phyloP scores from a whole-genome alignment of 352 stramenopile species.

The Globisporangium canariense region DNA sequence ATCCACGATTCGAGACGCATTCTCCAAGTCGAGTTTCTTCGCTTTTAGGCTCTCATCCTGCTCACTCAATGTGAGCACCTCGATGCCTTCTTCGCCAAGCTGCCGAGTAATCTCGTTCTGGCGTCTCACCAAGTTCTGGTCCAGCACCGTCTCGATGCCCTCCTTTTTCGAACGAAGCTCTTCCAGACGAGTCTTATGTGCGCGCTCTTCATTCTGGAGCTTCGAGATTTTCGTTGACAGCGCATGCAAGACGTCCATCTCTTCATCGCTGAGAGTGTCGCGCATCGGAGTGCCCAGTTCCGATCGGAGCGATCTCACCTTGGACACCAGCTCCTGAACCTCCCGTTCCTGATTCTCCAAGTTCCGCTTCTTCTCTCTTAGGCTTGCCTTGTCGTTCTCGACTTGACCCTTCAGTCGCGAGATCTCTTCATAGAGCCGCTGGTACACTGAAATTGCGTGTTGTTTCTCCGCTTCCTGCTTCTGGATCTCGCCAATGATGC shows the following conservation, averaged over 20 bases:
- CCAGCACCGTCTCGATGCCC: conserved; percentile 86
- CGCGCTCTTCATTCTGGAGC: conserved; percentile 86
- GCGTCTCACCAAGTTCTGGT: conserved; percentile 91
- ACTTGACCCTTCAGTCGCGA: conserved; percentile 76
- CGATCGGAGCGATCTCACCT: conserved; percentile 40
- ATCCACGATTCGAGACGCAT: conserved; percentile 69
- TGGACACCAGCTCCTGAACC: conserved; percentile 52
- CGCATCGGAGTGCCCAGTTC: conserved; percentile 79
- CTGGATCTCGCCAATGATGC: conserved; percentile 80
- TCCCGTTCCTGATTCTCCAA: conserved; percentile 64
- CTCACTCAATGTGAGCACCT: conserved; percentile 54
- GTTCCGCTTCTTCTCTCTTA: conserved; percentile 49
- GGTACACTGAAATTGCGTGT: conserved; percentile 62
- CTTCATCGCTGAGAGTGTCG: conserved; percentile 55
- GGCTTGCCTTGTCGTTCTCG: conserved; percentile 45
- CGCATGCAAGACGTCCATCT: conserved; percentile 48
- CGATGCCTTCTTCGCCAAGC: conserved; percentile 56
- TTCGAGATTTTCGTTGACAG: conserved; percentile 66
- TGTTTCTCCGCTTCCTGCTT: conserved; percentile 80
- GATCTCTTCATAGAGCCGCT: conserved; percentile 83
- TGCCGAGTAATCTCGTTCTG: conserved; percentile 61
- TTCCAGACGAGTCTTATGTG: conserved; percentile 78
- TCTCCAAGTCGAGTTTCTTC: conserved; percentile 88
- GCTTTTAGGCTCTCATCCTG: conserved; percentile 76
- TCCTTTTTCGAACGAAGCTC: conserved; percentile 88